These are phyloP conservation scores for Colletotrichum truncatum DNA, from an alignment of 2,329 filamentous ascomycete species.

Conservation along the genomic window DNA sequence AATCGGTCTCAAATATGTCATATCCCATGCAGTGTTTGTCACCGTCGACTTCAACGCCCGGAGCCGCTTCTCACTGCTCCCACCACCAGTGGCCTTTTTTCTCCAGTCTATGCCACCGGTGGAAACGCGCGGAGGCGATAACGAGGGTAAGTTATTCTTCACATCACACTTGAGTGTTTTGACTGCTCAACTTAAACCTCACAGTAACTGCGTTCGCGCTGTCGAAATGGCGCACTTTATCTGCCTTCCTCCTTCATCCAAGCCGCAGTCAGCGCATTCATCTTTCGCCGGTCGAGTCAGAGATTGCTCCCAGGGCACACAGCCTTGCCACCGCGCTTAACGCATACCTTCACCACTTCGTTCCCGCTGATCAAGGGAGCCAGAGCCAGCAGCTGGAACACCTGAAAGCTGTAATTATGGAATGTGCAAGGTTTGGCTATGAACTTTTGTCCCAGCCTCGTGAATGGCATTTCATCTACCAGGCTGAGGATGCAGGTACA, in stretches of 20 bases:
- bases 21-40: constrained; percentile 45
- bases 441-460: constrained; percentile 51
- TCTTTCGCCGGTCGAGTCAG: constrained; percentile 40
- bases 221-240: constrained; percentile 51
- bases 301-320: constrained; percentile 40
- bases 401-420: constrained; percentile 48
- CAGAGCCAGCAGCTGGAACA: constrained; percentile 46
- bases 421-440: constrained; percentile 52
- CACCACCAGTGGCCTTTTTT: constrained; percentile 41
- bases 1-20: constrained; percentile 46
- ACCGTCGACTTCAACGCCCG: constrained; percentile 42
- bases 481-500: neutral
- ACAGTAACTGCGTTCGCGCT: constrained; percentile 43
- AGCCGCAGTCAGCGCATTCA: constrained; percentile 45
- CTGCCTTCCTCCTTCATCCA: constrained; percentile 52
- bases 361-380: constrained; percentile 35
- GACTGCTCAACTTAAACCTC: neutral
- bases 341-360: constrained; percentile 44
- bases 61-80: constrained; percentile 46
- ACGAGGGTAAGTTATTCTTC: constrained; percentile 39
- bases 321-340: constrained; percentile 44
- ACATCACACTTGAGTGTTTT: too few relatives aligned
- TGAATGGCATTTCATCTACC: constrained; percentile 46
- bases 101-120: constrained; percentile 38
- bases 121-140: constrained; percentile 35